Base-by-base conservation (phyloP, 805 yeast genomes). In the Candida vartiovaarae region DNA sequence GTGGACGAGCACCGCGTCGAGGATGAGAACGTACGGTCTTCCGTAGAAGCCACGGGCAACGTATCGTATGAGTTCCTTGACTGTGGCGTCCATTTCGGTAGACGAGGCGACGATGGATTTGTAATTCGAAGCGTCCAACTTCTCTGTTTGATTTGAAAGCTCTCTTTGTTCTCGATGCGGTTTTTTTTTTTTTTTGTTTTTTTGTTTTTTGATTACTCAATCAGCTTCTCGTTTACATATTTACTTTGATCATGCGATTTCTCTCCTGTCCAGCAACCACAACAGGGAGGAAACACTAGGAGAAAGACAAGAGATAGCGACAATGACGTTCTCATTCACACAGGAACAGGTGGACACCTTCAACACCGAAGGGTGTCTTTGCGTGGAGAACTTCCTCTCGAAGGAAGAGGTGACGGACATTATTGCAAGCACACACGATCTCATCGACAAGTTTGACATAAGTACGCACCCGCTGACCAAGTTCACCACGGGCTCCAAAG, bases 21-120 rank as follows among this genome's bases (percentile, higher is more conserved):
- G 62, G 7, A 91, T 81, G 37, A 91, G 72, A 34, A 90, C 82
- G 52, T 84, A 84, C n/a, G 86, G 82, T 30, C 81, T 79, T 32
- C 87, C 82, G 59, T 90, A 93, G 65, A 91, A 93, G 15, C 95
- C 90, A 50, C 98, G 72, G 2, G 81, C 80, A 8, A 88, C 96
- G 52, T 83, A 80, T 46, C 95, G 76, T 43, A 91, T 67, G 49
- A 91, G 52, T 29, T 54, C 57, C 37, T 67, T 64, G 20, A 69
- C 70, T 27, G 68, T 65, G 39, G 64, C 67, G 46, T 69, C 73
- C 54, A 70, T 68, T 9, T 24, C 9, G 36, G 9, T 28, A 9
- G 30, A 15, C 20, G 20, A 15, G 20, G 20, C 20, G 20, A 15
- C 20, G 30, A 28, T 28, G 6, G 30, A 28, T 28, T 28, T 15